phyloP scores from a whole-genome alignment of 345 rosid species.

The Corymbia maculata region DNA sequence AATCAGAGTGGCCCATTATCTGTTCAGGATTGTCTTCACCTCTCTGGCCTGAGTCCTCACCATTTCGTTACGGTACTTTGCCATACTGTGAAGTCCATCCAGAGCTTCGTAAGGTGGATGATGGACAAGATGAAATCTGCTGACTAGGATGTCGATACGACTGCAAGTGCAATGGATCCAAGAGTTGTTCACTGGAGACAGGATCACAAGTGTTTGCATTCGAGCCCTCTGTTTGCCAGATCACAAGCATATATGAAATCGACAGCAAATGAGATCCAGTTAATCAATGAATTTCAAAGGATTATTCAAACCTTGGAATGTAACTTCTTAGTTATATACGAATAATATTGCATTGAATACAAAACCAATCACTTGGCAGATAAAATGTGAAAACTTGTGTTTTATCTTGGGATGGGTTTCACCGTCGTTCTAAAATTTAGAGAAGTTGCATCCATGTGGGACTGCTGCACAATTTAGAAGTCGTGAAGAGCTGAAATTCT shows the following conservation, averaged over 20 bases:
- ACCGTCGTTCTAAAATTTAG: background rate
- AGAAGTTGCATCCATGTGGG: background rate
- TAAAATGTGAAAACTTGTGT: background rate
- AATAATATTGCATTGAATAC: background rate
- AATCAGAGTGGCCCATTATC: conserved; percentile 47
- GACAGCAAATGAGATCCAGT: background rate
- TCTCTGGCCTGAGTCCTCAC: conserved; percentile 29
- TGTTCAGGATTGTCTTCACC: conserved; percentile 34
- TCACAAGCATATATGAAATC: background rate
- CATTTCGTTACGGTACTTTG: conserved; percentile 45
- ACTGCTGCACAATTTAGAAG: background rate
- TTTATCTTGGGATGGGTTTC: background rate
- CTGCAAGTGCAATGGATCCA: conserved; percentile 48
- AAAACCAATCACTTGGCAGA: background rate
- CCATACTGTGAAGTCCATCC: conserved; percentile 47
- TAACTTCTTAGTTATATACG: background rate
- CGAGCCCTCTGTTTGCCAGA: background rate
- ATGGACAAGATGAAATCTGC: conserved; percentile 54
- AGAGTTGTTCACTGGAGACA: conserved; percentile 33
- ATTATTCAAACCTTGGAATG: background rate
- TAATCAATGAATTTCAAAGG: background rate
- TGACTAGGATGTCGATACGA: conserved; percentile 56
- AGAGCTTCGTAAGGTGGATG: conserved; percentile 52
- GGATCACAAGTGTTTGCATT: conserved; percentile 64
- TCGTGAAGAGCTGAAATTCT: background rate